Evolutionary conservation across 2,329 filamentous ascomycete species (phyloP).

Genomic region (Thielaviopsis punctulata): DNA sequence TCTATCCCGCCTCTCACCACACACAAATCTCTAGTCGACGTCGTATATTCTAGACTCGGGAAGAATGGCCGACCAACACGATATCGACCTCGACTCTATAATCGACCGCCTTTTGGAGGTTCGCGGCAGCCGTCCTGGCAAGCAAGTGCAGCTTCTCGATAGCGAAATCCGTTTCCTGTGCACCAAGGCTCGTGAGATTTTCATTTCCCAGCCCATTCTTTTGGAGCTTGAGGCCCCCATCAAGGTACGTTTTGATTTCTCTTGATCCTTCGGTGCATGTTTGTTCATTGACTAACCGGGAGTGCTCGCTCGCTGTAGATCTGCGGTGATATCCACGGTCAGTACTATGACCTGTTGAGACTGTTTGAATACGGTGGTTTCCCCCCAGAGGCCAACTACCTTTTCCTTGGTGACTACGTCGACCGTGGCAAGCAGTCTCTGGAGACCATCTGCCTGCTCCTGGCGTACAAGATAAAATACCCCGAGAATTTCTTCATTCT

Average conservation of each 20-base stretch:
- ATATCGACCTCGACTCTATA: slow-evolving; percentile 98
- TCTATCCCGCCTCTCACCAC: neutral
- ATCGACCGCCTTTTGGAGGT: slow-evolving; percentile 97
- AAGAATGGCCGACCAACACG: slow-evolving; percentile 49
- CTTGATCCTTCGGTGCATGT: neutral
- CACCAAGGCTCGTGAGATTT: slow-evolving; percentile 97
- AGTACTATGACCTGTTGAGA: slow-evolving; percentile 95
- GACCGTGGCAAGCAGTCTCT: slow-evolving; percentile 98
- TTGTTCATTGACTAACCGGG: slow-evolving; percentile 10
- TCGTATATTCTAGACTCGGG: neutral
- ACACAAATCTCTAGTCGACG: neutral
- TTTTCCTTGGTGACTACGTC: slow-evolving; percentile 97
- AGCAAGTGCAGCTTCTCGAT: slow-evolving; percentile 94
- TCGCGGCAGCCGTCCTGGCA: slow-evolving; percentile 89
- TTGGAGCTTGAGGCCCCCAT: slow-evolving; percentile 96
- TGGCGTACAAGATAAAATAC: slow-evolving; percentile 99
- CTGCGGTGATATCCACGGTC: slow-evolving; percentile 96
- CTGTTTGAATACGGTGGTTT: slow-evolving; percentile 98
- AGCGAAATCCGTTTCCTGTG: slow-evolving; percentile 93
- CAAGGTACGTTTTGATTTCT: slow-evolving; percentile 49
- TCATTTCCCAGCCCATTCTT: slow-evolving; percentile 96
- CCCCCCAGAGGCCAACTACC: slow-evolving; percentile 96
- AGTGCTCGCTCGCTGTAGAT: slow-evolving; percentile 57
- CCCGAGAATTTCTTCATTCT: slow-evolving; percentile 99
- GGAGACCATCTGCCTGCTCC: slow-evolving; percentile 90